Evolutionary conservation across 495 filamentous ascomycete species (phyloP).

Genomic region (Rostrohypoxylon terebratum): DNA sequence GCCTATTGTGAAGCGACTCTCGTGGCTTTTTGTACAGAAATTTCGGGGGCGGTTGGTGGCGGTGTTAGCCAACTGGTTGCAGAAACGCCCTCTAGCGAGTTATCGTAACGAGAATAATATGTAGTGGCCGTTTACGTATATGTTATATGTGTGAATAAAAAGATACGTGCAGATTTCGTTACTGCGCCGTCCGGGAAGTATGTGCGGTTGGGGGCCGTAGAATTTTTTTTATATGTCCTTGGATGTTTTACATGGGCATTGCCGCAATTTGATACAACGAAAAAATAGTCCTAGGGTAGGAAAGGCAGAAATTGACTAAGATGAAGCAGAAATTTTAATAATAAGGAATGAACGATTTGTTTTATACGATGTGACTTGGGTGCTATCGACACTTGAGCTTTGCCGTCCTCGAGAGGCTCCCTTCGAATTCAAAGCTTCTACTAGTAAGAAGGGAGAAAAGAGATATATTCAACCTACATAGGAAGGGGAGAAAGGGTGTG

Average conservation of each 20-base stretch:
- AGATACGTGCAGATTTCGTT: slow-evolving; percentile 30
- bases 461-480: slow-evolving; percentile 42
- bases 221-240: slow-evolving; percentile 33
- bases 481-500: slow-evolving; percentile 20
- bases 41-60: slow-evolving; percentile 39
- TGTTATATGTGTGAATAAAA: slow-evolving; percentile 17
- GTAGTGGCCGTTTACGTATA: slow-evolving; percentile 35
- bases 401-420: slow-evolving; percentile 39
- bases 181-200: slow-evolving; percentile 38
- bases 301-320: slow-evolving; percentile 29
- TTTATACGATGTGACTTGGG: slow-evolving; percentile 40
- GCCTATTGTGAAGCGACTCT: not conserved
- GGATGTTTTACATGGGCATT: slow-evolving; percentile 38
- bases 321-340: not conserved
- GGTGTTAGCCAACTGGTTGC: slow-evolving; percentile 27
- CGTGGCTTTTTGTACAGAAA: slow-evolving; percentile 24
- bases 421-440: slow-evolving; percentile 22
- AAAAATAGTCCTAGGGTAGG: slow-evolving; percentile 24
- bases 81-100: slow-evolving; percentile 18
- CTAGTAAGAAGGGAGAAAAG: slow-evolving; percentile 33
- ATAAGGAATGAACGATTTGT: slow-evolving; percentile 24
- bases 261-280: slow-evolving; percentile 42
- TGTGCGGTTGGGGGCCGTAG: slow-evolving; percentile 34
- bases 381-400: slow-evolving; percentile 37
- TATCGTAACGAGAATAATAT: slow-evolving; percentile 35